These are phyloP conservation scores for Huntiella savannae DNA, from an alignment of 2,329 filamentous ascomycete species.

Conservation along the genomic window DNA sequence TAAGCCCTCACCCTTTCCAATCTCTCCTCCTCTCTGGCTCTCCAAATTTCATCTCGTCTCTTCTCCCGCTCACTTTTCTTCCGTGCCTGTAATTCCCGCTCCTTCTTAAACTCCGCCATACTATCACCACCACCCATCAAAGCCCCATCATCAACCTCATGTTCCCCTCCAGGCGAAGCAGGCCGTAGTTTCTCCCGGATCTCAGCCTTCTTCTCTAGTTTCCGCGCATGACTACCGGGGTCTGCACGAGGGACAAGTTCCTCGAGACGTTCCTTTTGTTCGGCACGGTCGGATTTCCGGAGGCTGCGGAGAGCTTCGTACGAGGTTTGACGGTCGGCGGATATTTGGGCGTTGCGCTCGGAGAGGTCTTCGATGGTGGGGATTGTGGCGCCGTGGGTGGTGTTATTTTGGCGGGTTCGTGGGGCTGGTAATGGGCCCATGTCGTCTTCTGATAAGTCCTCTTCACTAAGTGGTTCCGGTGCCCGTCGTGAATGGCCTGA, in stretches of 20 bases:
- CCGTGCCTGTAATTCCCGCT: slow-evolving; percentile 44
- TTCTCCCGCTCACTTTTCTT: slow-evolving; percentile 75
- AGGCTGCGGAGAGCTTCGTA: slow-evolving; percentile 36
- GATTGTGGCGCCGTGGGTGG: slow-evolving; percentile 35
- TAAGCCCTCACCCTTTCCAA: slow-evolving; percentile 56
- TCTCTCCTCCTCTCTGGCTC: slow-evolving; percentile 59
- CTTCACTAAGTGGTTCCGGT: no score
- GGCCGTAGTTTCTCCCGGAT: slow-evolving; percentile 55
- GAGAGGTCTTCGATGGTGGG: slow-evolving; percentile 59
- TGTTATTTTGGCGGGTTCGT: slow-evolving; percentile 21
- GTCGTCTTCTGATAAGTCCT: not conserved
- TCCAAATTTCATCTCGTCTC: slow-evolving; percentile 57
- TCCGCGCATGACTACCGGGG: slow-evolving; percentile 61
- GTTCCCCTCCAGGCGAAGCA: slow-evolving; percentile 39
- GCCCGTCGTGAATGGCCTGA: no score
- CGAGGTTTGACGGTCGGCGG: slow-evolving; percentile 25
- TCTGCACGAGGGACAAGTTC: slow-evolving; percentile 71
- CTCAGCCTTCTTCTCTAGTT: slow-evolving; percentile 68
- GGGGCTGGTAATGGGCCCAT: slow-evolving; percentile 10
- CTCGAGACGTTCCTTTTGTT: slow-evolving; percentile 55
- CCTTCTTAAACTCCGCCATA: slow-evolving; percentile 48
- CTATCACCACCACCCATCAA: slow-evolving; percentile 55
- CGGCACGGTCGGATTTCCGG: slow-evolving; percentile 43
- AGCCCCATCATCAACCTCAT: slow-evolving; percentile 50
- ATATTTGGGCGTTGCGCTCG: slow-evolving; percentile 33